These are phyloP conservation scores for Chionographis japonica DNA, from an alignment of 106 monocot genomes.

Conservation along the genomic window DNA sequence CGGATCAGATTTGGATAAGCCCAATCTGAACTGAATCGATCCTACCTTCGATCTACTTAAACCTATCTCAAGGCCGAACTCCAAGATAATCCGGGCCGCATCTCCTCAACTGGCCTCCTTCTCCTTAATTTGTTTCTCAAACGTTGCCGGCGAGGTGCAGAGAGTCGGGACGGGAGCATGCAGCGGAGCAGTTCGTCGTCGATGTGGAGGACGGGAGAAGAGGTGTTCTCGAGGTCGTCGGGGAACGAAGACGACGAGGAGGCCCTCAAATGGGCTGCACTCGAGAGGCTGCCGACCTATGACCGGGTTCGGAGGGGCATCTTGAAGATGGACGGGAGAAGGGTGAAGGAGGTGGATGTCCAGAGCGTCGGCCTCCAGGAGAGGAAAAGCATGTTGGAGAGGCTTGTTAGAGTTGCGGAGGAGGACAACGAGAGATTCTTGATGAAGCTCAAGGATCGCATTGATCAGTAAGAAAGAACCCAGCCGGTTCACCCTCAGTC, in stretches of 20 bases:
- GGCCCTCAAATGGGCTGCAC: constrained; percentile 52
- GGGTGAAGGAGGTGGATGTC: constrained; percentile 45
- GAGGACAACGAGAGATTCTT: constrained; percentile 73
- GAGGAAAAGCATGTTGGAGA: constrained; percentile 40
- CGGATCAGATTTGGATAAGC: no score
- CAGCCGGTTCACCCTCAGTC: no score
- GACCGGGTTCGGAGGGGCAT: constrained; percentile 32
- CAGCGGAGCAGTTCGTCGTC: constrained; percentile 17
- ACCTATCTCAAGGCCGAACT: no score
- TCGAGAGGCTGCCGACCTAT: constrained; percentile 59
- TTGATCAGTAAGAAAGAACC: constrained; percentile 53
- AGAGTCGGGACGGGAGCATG: constrained; percentile 17
- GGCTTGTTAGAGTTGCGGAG: constrained; percentile 46
- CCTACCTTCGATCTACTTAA: no score
- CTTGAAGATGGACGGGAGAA: constrained; percentile 8
- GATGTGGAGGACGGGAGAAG: constrained; percentile 13
- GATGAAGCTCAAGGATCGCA: constrained; percentile 58
- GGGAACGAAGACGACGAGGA: constrained; percentile 56
- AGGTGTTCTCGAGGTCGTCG: constrained; percentile 23
- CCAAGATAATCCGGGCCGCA: background rate
- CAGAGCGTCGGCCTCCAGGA: constrained; percentile 28
- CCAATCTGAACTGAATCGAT: no score
- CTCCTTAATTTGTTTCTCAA: background rate
- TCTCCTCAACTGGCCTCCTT: background rate
- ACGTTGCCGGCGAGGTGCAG: constrained; percentile 13